A percentile compares a stretch with the other conserved stretches of the same genome.
These are phyloP conservation scores for Fusarium mundagurra DNA, from an alignment of 2,329 filamentous ascomycete species.

Conservation along the genomic window DNA sequence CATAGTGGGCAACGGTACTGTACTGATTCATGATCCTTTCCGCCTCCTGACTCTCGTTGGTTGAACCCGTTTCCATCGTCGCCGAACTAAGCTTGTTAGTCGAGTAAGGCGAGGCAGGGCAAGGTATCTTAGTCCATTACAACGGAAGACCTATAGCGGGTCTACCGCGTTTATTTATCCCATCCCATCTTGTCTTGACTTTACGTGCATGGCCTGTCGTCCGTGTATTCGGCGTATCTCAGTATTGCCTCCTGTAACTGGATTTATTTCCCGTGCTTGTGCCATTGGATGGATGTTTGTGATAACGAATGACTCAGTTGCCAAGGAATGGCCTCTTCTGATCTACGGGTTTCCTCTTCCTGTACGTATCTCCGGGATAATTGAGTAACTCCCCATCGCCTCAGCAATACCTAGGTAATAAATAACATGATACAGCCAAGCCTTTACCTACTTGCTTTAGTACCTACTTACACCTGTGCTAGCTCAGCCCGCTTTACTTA, in stretches of 20 bases:
- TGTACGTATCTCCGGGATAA: not conserved
- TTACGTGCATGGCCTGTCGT: not conserved
- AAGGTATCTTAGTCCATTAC: not conserved
- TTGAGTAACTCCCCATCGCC: not conserved
- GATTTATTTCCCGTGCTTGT: not conserved
- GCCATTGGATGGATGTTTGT: not conserved
- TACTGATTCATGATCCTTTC: constrained; percentile 7
- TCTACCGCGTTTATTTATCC: not conserved
- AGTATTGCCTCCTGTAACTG: not conserved
- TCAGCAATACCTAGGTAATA: not conserved
- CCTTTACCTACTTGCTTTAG: not conserved
- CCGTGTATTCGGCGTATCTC: not conserved
- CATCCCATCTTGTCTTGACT: not conserved
- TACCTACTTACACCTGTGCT: not conserved
- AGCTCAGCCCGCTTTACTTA: not conserved
- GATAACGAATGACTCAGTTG: constrained; percentile 2
- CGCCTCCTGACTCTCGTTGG: not conserved
- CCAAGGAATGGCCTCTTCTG: not conserved
- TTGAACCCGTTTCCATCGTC: not conserved
- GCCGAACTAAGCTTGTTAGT: not conserved
- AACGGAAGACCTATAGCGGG: not conserved
- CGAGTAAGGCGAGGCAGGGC: not conserved
- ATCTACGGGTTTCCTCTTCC: not conserved
- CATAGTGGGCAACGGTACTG: not conserved
- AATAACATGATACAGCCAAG: not conserved